Conservation (phyloP, 1,284 basidiomycete species). For the Ceratobasidium sp. region DNA sequence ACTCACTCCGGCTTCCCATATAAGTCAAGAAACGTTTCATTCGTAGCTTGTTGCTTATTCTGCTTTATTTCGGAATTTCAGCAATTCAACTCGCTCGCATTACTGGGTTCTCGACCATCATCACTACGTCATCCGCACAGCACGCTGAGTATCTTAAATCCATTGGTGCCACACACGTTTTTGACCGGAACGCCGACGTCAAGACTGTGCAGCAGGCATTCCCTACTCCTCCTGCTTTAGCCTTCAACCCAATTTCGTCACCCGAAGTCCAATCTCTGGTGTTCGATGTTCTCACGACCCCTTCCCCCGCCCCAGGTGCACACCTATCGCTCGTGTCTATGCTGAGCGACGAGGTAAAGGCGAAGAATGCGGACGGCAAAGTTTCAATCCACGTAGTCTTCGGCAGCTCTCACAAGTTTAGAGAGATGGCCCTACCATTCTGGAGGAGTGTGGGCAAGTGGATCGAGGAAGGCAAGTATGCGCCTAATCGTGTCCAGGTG, state of each 20-base stretch:
- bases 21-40: too few species aligned
- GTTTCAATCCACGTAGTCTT: not conserved
- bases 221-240: not conserved
- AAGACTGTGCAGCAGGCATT: conserved; percentile 27
- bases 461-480: conserved; percentile 21
- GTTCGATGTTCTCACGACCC: conserved; percentile 11
- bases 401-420: conserved; percentile 19
- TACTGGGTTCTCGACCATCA: conserved; percentile 55
- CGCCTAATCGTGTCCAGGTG: conserved; percentile 34
- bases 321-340: not conserved
- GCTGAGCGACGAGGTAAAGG: not conserved
- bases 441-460: not conserved
- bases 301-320: not conserved
- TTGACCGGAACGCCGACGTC: conserved; percentile 60
- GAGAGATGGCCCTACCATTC: conserved; percentile 23
- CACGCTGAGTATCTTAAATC: conserved; percentile 63
- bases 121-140: conserved; percentile 61
- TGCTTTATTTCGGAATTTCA: not conserved
- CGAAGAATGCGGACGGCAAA: not conserved
- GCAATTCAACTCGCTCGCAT: conserved; percentile 50
- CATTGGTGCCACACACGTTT: conserved; percentile 67
- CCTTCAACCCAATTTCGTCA: conserved; percentile 7
- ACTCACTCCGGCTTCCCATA: too few species aligned
- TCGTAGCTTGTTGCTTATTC: not conserved
- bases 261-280: conserved; percentile 12